Evolutionary conservation across 2,329 filamentous ascomycete genomes (phyloP), one percentile per base, ranked within the genome.

Genomic region (Neofusicoccum umdonicola): DNA sequence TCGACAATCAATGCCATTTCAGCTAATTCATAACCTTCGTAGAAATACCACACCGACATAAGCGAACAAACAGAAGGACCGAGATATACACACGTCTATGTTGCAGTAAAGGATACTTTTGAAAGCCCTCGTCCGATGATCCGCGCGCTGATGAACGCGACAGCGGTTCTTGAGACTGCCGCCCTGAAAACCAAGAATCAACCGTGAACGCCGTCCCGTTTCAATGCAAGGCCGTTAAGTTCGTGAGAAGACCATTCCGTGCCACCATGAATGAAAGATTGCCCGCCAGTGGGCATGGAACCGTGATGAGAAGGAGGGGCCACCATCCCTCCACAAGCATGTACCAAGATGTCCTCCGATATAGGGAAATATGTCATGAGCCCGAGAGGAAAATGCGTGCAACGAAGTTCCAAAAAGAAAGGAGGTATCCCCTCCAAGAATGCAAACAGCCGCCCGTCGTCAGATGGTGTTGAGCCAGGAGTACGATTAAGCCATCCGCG

Each of bases 201-300:
- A 15, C 39, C 56, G 19, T n/a, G 41, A 47, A 60, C 56, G 31
- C 56, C 56, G 37, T 12, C 9, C 37, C 27, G 3, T 47, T 35
- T 11, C 41, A 35, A 47, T 47, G 56, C 56, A 47, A 60, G 56
- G 56, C 56, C 56, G 56, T 60, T n/a, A 47, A 47, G 27, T 44
- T 60, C 56, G 42, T 60, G 42, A 60, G 8, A 34, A 47, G 41
- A 34, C 54, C 39, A 7, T 35, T 57, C 45, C 27, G 15, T 37
- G 11, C n/a, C 42, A 27, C 19, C 41, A 4, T 13, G n/a, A 17
- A 39, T 12, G 37, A 39, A 39, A 39, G 13, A 11, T 39, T 47
- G 42, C 54, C 39, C 4, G 9, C 22, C n/a, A 27, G 27, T 31
- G 22, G n/a, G 12, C 19, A n/a, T 13, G 9, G 12, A 13, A 42